Evolutionary conservation across 2,329 filamentous ascomycete species (phyloP), one percentile per base, ranked within the genome.

Genomic region (Penicillium sp.): DNA sequence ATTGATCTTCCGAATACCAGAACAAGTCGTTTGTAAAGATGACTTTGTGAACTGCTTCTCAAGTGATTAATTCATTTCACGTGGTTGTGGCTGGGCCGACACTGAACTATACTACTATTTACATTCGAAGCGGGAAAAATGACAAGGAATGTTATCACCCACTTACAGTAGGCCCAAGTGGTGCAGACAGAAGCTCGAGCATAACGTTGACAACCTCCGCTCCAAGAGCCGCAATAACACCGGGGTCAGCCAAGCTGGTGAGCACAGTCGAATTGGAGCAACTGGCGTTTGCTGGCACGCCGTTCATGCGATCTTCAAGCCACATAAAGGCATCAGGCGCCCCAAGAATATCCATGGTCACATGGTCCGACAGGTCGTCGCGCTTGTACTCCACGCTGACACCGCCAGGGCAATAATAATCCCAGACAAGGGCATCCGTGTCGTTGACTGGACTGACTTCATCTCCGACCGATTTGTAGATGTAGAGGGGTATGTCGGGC

Each of bases 381-480:
- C 77, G 68, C 50, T 77, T 68, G 56, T 79, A 81, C 2, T 69
- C 64, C 7, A 82, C 73, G 3, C 71, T 71, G 0, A 70, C 75
- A 2, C 75, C 75, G 3, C 62, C 66, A 0, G 54, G 59, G 55
- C 79, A 81, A 16, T 65, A 62, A 14, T 65, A 61, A 16, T 40
- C 9, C 0, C 68, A 53, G 0, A 80, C 71, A 18, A 81, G 61
- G 0, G 59, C 66, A 53, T 82, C 79, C 2, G 75, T 80, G 28
- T 77, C 74, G 4, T 61, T 66, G 3, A 79, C 67, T 3, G 70
- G 66, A 7, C 72, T 76, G 50, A 79, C 66, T 53, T 81, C 74
- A 38, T 83, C 80, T 2, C 63, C 58, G 18, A 77, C 71, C 0
- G 79, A 76, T 59, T 82, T 82, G 65, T 82, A 82, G 3, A 79